Base-by-base conservation (phyloP, 495 filamentous ascomycete genomes). In the Neurospora sp. region DNA sequence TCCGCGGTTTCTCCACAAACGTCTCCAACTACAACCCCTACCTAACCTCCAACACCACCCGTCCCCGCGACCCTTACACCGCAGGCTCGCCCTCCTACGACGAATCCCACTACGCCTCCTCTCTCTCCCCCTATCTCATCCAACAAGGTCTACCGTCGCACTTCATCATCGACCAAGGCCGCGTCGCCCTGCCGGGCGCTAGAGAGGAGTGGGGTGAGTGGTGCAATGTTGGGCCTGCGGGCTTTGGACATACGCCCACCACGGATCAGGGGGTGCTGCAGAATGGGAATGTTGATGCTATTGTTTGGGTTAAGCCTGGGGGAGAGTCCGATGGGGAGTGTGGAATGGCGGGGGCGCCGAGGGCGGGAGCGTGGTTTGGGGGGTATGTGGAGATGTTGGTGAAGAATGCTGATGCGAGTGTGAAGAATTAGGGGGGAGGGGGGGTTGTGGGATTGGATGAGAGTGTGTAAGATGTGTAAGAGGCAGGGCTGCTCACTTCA, bases 241-340 rank as follows among this genome's bases (percentile, higher is more conserved):
- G 91, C 12, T 92, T 93, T 74, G 91, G 92, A 78, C 84, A 85
- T 14, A 86, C 85, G 4, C 89, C 89, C 0, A 89, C 89, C 5
- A 87, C 87, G 39, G 80, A 87, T 70, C 90, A 89, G n/a, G 0
- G 0, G 3, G 54, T 66, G 0, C 27, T 66, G 7, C 86, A 87
- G 69, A 85, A 89, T 79, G 76, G 82, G 14, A 83, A 90, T 37
- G 82, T 88, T n/a, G 91, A 93, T 80, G 89, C 90, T 41, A 90
- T 93, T 78, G 90, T 93, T 75, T 93, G 91, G 91, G 81, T 92
- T 71, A 93, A 93, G 86, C 92, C 91, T 11, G 92, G 92, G 74
- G 92, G 92, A 72, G 91, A 94, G 78, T 88, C 86, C 69, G 91
- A 94, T 80, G 91, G 92, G 40, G 85, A 89, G 83, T 93, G 92